Evolutionary conservation across 1,139 yeast genomes (phyloP).

Genomic region (Debaryomyces nepalensis): DNA sequence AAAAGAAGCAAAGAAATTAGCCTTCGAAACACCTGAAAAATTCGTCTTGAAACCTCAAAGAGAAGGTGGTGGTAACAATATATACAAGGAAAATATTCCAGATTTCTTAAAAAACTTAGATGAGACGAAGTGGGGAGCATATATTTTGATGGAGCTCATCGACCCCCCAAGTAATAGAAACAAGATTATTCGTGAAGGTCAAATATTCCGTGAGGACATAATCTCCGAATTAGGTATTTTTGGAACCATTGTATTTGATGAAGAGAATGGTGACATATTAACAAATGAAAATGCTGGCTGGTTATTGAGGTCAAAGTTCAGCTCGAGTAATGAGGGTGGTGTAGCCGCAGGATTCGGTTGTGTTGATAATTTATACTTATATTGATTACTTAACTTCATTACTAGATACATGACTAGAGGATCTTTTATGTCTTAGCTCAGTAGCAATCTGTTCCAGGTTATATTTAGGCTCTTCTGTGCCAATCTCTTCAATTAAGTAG

Average conservation of each 20-base stretch:
- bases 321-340: slow-evolving; percentile 92
- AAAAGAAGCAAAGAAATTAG: slow-evolving; percentile 63
- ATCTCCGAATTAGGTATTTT: slow-evolving; percentile 91
- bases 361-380: slow-evolving; percentile 73
- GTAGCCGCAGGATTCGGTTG: slow-evolving; percentile 99
- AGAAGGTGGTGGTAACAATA: slow-evolving; percentile 94
- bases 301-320: slow-evolving; percentile 85
- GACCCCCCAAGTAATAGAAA: slow-evolving; percentile 72
- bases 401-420: slow-evolving; percentile 5
- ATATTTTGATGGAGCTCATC: slow-evolving; percentile 91
- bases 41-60: slow-evolving; percentile 95
- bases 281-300: slow-evolving; percentile 78
- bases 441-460: neutral
- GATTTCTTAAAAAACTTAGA: slow-evolving; percentile 61
- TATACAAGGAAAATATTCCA: slow-evolving; percentile 86
- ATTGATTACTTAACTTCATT: slow-evolving; percentile 21
- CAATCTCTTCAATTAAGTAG: slow-evolving; percentile 17
- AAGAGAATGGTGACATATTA: slow-evolving; percentile 56
- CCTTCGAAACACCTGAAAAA: slow-evolving; percentile 65
- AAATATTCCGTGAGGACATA: slow-evolving; percentile 66
- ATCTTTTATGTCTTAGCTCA: neutral
- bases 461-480: slow-evolving; percentile 15
- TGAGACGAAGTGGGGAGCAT: slow-evolving; percentile 85
- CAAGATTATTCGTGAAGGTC: slow-evolving; percentile 69
- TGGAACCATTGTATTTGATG: slow-evolving; percentile 81